Percentiles rank a stretch among this genome's conserved stretches.
phyloP scores from a whole-genome alignment of 2,329 filamentous ascomycete genomes.

The Acarospora socialis region DNA sequence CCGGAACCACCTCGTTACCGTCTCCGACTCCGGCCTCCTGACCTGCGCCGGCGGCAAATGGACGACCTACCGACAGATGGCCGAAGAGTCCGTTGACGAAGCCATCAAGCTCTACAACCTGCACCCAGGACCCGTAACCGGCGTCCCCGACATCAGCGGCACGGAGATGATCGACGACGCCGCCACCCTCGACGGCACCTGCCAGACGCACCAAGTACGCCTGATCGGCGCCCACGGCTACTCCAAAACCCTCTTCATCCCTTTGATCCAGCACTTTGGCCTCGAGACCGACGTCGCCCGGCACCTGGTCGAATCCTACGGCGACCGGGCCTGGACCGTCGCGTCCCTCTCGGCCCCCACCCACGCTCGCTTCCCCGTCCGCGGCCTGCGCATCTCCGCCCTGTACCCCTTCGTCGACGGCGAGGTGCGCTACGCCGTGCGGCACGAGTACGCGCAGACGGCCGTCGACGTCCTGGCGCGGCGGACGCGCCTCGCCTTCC shows the following conservation, averaged over 20 bases:
- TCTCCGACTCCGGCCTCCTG: slow-evolving; percentile 64
- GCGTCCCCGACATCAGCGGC: slow-evolving; percentile 53
- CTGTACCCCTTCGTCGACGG: slow-evolving; percentile 87
- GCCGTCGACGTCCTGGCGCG: slow-evolving; percentile 78
- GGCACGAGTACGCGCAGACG: slow-evolving; percentile 83
- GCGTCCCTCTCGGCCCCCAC: slow-evolving; percentile 67
- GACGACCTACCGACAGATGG: slow-evolving; percentile 90
- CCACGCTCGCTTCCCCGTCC: slow-evolving; percentile 64
- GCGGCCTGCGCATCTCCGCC: slow-evolving; percentile 62
- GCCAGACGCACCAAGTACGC: slow-evolving; percentile 71
- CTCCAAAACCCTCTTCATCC: slow-evolving; percentile 86
- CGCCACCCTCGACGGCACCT: slow-evolving; percentile 55
- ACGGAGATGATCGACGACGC: slow-evolving; percentile 57
- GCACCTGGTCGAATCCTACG: slow-evolving; percentile 76
- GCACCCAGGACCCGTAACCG: slow-evolving; percentile 39
- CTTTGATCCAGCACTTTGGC: slow-evolving; percentile 84
- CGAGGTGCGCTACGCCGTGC: slow-evolving; percentile 75
- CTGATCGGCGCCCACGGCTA: slow-evolving; percentile 75
- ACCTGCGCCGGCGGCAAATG: slow-evolving; percentile 84
- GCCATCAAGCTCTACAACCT: slow-evolving; percentile 57
- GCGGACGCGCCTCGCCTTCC: slow-evolving; percentile 70
- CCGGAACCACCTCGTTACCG: slow-evolving; percentile 69
- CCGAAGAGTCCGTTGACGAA: slow-evolving; percentile 74
- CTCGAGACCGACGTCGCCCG: slow-evolving; percentile 84
- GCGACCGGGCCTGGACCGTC: slow-evolving; percentile 84